Evolutionary conservation across 1,284 basidiomycete genomes (phyloP).

Genomic region (Exobasidium rhododendri): DNA sequence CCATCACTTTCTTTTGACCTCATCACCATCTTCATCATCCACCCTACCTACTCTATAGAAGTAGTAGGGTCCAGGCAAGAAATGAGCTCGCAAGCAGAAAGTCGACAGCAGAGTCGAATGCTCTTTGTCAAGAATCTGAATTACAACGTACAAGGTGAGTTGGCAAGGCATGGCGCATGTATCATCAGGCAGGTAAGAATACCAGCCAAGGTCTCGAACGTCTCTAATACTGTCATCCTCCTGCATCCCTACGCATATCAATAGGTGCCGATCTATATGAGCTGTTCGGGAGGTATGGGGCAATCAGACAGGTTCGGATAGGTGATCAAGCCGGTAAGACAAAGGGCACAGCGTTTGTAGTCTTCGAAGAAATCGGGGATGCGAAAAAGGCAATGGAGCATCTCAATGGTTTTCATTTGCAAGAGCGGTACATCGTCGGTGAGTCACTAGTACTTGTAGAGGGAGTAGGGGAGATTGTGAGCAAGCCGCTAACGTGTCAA

Average conservation of each 20-base stretch:
- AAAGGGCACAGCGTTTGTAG: constrained; percentile 90
- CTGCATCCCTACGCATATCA: too few relatives aligned
- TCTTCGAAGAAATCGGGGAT: constrained; percentile 58
- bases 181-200: too few relatives aligned
- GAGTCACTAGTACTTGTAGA: too few relatives aligned
- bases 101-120: constrained; percentile 43
- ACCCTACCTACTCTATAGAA: too few relatives aligned
- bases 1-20: too few relatives aligned
- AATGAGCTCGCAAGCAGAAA: constrained; percentile 12
- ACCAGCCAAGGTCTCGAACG: too few relatives aligned
- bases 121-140: constrained; percentile 68
- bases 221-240: too few relatives aligned
- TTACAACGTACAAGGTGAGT: constrained; percentile 70
- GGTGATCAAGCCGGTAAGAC: constrained; percentile 74
- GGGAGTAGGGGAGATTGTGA: too few relatives aligned
- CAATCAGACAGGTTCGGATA: constrained; percentile 89
- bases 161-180: too few relatives aligned
- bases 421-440: constrained; percentile 84
- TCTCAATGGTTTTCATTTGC: constrained; percentile 94
- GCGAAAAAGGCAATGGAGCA: constrained; percentile 89
- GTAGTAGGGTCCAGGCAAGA: too few relatives aligned
- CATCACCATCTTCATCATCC: too few relatives aligned
- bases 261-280: constrained; percentile 88
- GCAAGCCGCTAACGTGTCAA: not conserved
- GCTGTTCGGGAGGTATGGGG: constrained; percentile 94